phyloP scores from a whole-genome alignment of 257 asterid genomes.

The Nicotiana paniculata region DNA sequence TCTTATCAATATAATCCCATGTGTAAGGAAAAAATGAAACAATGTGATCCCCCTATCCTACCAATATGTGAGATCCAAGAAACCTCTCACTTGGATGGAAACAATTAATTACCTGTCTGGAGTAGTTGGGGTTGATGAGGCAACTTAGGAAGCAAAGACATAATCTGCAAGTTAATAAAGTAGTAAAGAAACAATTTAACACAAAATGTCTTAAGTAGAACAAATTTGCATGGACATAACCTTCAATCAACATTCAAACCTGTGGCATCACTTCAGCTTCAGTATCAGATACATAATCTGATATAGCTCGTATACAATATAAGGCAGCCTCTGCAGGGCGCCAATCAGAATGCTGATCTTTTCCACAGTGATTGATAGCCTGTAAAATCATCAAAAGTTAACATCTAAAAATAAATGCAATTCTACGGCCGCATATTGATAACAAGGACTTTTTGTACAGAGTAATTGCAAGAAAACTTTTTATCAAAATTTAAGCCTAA shows the following conservation, averaged over 20 bases:
- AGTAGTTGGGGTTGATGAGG: constrained; percentile 92
- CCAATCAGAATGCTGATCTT: constrained; percentile 60
- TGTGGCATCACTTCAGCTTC: constrained; percentile 95
- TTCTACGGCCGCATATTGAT: background rate
- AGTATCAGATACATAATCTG: constrained; percentile 65
- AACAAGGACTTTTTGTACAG: background rate
- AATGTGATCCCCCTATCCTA: background rate
- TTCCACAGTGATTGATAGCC: constrained; percentile 56
- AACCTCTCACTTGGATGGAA: background rate
- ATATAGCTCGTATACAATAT: constrained; percentile 86
- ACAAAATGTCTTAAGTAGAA: background rate
- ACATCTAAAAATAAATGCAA: constrained; percentile 8
- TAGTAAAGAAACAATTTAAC: background rate
- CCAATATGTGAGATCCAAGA: background rate
- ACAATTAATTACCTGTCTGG: constrained; percentile 66
- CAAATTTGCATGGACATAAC: background rate
- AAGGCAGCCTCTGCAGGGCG: constrained; percentile 95
- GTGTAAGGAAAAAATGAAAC: background rate
- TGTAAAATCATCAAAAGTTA: constrained; percentile 18
- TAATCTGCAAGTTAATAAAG: constrained; percentile 42
- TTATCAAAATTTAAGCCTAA: background rate
- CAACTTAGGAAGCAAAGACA: constrained; percentile 83
- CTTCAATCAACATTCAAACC: constrained; percentile 36
- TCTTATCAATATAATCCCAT: background rate
- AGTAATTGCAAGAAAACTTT: background rate